These are phyloP conservation scores for Pseudoscleropodium purum DNA, from an alignment of 225 moss, liverwort and hornwort species.

Conservation along the genomic window DNA sequence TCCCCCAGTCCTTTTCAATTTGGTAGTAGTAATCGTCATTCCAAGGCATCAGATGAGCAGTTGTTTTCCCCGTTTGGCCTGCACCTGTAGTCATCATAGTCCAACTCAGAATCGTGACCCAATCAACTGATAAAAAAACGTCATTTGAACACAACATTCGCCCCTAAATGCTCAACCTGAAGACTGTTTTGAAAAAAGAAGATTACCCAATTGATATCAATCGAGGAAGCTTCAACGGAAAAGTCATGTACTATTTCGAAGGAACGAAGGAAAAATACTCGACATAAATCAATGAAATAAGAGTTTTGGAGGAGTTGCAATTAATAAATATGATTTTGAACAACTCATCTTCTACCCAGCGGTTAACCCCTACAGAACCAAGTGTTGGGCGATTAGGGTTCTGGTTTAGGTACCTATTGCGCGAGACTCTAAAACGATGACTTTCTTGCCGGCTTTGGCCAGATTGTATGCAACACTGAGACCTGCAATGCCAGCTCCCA, in stretches of 20 bases:
- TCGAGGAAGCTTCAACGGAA: background rate
- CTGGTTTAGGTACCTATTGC: conserved; percentile 4
- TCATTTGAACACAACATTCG: background rate
- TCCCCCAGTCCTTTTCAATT: conserved; percentile 12
- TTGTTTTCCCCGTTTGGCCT: conserved; percentile 31
- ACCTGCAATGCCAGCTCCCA: conserved; percentile 44
- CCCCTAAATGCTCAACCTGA: background rate
- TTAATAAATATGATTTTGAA: background rate
- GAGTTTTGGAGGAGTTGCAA: background rate
- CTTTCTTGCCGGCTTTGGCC: conserved; percentile 43
- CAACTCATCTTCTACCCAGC: background rate
- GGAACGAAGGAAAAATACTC: background rate
- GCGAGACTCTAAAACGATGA: conserved; percentile 36
- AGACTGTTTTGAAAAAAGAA: background rate
- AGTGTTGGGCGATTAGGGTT: background rate
- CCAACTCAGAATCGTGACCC: background rate
- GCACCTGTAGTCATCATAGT: background rate
- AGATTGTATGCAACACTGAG: conserved; percentile 47
- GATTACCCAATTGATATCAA: too few species aligned
- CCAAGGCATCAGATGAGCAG: conserved; percentile 30
- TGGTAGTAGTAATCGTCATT: conserved; percentile 22
- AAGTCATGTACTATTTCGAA: background rate
- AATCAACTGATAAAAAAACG: background rate
- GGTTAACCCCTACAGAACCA: background rate
- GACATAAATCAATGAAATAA: background rate